Conservation (phyloP, 2,329 filamentous ascomycete genomes). For the Pyrenophora graminea region DNA sequence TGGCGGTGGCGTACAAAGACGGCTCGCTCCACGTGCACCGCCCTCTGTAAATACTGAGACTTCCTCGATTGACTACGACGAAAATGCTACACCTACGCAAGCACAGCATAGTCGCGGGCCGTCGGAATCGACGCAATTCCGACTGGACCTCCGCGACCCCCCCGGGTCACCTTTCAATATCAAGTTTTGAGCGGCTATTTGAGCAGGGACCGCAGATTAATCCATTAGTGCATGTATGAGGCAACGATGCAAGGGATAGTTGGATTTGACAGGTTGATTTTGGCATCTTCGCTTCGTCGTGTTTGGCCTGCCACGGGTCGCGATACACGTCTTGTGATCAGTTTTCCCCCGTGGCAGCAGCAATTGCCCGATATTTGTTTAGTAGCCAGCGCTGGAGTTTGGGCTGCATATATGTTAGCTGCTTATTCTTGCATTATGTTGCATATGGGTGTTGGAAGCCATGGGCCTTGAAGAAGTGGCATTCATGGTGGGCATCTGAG, state of each 20-base stretch:
- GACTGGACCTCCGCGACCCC: conserved; percentile 41
- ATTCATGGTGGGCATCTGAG: conserved; percentile 12
- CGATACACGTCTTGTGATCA: conserved; percentile 41
- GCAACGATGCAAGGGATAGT: conserved; percentile 25
- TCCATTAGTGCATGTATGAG: conserved; percentile 20
- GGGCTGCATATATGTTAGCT: conserved; percentile 27
- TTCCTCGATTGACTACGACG: conserved; percentile 34
- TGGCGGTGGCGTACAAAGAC: conserved; percentile 22
- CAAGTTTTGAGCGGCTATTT: conserved; percentile 37
- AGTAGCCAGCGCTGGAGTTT: conserved; percentile 43
- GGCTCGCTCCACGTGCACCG: conserved; percentile 30
- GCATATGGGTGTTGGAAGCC: conserved; percentile 25
- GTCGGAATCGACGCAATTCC: conserved; percentile 40
- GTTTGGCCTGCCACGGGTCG: conserved; percentile 36
- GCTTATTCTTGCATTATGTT: conserved; percentile 28
- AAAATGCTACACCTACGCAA: conserved; percentile 41
- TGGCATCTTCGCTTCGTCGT: conserved; percentile 34
- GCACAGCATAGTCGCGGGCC: conserved; percentile 38
- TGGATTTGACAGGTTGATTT: conserved; percentile 29
- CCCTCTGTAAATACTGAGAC: conserved; percentile 29
- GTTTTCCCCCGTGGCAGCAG: conserved; percentile 38
- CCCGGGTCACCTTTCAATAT: conserved; percentile 46
- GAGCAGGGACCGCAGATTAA: neutral
- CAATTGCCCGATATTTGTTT: conserved; percentile 29
- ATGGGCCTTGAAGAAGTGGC: conserved; percentile 16